These are phyloP conservation scores for Tagetes erecta DNA, from an alignment of 129 eudicot genomes.

Conservation along the genomic window DNA sequence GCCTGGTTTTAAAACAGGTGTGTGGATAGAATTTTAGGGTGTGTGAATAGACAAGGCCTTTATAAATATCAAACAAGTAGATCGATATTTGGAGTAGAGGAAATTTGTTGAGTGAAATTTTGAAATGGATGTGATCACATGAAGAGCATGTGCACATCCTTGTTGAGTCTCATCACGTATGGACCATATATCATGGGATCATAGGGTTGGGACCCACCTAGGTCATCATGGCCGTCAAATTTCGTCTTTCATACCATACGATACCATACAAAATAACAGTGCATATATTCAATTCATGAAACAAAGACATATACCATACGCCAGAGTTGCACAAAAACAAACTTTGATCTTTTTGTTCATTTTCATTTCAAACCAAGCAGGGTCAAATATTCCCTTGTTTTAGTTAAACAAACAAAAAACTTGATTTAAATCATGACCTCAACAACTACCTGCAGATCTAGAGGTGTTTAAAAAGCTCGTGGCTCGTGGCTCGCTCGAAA, in stretches of 20 bases:
- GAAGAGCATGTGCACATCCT: constrained; percentile 31
- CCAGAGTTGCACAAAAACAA: constrained; percentile 19
- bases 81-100: not conserved
- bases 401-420: no score
- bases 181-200: constrained; percentile 25
- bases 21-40: no score
- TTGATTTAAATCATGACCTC: no score
- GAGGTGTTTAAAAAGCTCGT: no score
- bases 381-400: not conserved
- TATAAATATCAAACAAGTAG: not conserved
- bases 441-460: no score
- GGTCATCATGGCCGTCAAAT: constrained; percentile 26
- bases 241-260: constrained; percentile 22
- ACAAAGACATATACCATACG: not conserved
- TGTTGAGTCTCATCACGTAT: constrained; percentile 32
- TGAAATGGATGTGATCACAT: constrained; percentile 6
- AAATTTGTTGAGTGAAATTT: not conserved
- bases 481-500: no score
- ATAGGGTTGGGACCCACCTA: constrained; percentile 25
- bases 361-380: not conserved
- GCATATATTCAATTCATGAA: not conserved
- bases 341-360: constrained; percentile 4
- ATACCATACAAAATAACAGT: constrained; percentile 5
- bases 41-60: no score
- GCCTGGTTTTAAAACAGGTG: no score